Evolutionary conservation across 2,329 filamentous ascomycete species (phyloP).

Genomic region (Colletotrichum siamense): DNA sequence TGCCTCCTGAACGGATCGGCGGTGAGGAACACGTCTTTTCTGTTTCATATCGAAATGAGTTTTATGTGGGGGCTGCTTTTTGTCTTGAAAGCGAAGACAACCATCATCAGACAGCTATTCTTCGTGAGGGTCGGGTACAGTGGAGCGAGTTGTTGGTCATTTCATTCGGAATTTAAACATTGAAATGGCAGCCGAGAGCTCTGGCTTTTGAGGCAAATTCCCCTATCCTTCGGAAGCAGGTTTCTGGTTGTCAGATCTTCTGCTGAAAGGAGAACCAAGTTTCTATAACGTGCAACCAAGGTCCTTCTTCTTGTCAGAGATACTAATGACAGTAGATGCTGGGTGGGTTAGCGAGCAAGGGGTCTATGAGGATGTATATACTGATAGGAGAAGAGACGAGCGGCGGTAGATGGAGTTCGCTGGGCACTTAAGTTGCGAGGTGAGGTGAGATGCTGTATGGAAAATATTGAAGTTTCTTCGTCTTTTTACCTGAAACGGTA

Average conservation of each 20-base stretch:
- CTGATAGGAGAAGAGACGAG: accelerated
- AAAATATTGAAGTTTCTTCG: accelerated
- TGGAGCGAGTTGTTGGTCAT: too few species aligned
- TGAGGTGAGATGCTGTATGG: accelerated
- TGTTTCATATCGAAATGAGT: too few species aligned
- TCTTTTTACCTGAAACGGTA: accelerated
- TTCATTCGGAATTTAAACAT: too few species aligned
- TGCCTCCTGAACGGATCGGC: too few species aligned
- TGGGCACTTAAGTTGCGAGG: accelerated
- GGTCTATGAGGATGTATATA: background rate
- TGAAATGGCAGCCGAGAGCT: too few species aligned
- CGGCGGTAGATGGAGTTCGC: accelerated
- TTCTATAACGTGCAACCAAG: accelerated
- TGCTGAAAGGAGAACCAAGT: accelerated
- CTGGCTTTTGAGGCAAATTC: too few species aligned
- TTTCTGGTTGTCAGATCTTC: background rate
- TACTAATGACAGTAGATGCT: accelerated
- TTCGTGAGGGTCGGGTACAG: too few species aligned
- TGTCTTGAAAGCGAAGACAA: too few species aligned
- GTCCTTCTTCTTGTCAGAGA: accelerated
- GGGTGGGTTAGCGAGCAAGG: accelerated
- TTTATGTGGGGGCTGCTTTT: too few species aligned
- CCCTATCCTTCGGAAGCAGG: too few species aligned
- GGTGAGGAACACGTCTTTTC: too few species aligned
- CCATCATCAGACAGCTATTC: too few species aligned